Evolutionary conservation across 768 basidiomycete species (phyloP), one percentile per base, ranked within the genome.

Genomic region (Boletus rubropictus): DNA sequence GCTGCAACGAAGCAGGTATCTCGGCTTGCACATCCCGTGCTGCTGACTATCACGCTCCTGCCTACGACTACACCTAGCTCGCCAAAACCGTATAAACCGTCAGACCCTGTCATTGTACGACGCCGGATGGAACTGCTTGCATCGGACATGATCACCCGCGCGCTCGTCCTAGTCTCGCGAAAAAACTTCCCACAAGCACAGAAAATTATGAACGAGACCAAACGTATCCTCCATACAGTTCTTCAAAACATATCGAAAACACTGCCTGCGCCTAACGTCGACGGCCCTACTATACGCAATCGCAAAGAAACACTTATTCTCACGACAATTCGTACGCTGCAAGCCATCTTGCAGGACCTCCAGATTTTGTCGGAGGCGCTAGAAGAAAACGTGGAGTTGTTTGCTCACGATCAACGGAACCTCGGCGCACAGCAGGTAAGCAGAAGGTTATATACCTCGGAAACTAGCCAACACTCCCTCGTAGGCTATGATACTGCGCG

Each of bases 61-160:
- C 94, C 93, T 1, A 63, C 69, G 39, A 47, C 63, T 7, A 51
- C 52, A 20, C 56, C 53, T 37, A 59, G 53, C 27, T 69, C 72
- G 52, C 69, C 68, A 41, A 66, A 55, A 22, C 46, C 47, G 11
- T 69, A 74, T 2, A 63, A 59, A 39, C 72, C 78, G 25, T 89
- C 89, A 0, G 90, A 95, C 60, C 85, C 92, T 1, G 81, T 86
- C 42, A 93, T 99, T 57, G 88, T 95, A 22, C 82, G 96, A 22
- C 77, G 96, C 32, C 74, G 95, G 20, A 96, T 98, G 92, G 96
- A 99, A 72, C 79, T 99, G 4, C 79, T 98, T 32, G 89, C 92
- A 21, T 88, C 86, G 22, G 96, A 98, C 67, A 98, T 98, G 92
- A 92, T 98, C 63, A 93, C 93, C 2, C 83, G 96, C 10, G 86